Percentiles rank a stretch among this genome's conserved stretches.
phyloP scores from a whole-genome alignment of 192 early-diverging fungal species.

The Phycomyces blakesleeanus region DNA sequence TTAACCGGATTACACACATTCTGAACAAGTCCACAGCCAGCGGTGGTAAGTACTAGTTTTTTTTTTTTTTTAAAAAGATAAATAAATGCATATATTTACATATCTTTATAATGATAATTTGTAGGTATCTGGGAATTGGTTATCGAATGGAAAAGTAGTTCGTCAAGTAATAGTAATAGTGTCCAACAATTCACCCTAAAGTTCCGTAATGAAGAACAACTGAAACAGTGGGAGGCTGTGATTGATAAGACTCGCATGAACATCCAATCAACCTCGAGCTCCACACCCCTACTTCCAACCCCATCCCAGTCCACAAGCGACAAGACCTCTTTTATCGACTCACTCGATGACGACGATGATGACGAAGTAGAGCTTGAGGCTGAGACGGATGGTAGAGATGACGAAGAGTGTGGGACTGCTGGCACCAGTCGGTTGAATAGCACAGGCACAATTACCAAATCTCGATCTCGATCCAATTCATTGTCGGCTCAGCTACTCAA shows the following conservation, averaged over 20 bases:
- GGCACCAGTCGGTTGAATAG: too few relatives aligned
- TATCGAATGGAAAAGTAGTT: slow-evolving; percentile 79
- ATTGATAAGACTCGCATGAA: slow-evolving; percentile 58
- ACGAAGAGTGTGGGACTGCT: too few relatives aligned
- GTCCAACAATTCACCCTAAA: slow-evolving; percentile 40
- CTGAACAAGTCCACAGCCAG: slow-evolving; percentile 55
- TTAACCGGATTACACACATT: slow-evolving; percentile 73
- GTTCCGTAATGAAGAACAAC: slow-evolving; percentile 84
- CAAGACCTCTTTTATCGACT: slow-evolving; percentile 1
- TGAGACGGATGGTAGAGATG: too few relatives aligned
- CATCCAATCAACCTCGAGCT: slow-evolving; percentile 31
- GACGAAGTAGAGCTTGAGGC: slow-evolving; percentile 36
- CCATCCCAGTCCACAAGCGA: slow-evolving; percentile 12
- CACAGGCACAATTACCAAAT: too few relatives aligned
- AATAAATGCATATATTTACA: too few relatives aligned
- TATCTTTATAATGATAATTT: too few relatives aligned
- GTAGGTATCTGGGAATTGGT: slow-evolving; percentile 48
- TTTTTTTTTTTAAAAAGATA: too few relatives aligned
- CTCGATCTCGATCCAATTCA: neutral
- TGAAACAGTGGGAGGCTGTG: slow-evolving; percentile 77
- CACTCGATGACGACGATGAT: slow-evolving; percentile 23
- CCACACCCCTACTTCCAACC: slow-evolving; percentile 9
- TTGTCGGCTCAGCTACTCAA: neutral
- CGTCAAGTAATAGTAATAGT: neutral
- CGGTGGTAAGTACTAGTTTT: neutral